Conservation (phyloP, 306 rosid species). For the Cotoneaster glaucophyllus region DNA sequence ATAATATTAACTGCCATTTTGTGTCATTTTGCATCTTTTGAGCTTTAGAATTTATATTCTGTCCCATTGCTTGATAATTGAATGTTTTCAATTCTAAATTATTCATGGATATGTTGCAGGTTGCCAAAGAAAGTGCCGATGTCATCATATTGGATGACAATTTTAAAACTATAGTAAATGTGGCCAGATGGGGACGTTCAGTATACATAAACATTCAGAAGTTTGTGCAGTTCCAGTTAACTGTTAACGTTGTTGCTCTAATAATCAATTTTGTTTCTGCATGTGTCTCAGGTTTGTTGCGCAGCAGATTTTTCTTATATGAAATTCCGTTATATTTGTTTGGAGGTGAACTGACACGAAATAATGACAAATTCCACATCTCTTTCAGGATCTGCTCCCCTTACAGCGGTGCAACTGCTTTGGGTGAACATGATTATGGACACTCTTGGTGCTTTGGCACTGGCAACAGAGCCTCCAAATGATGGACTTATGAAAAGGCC, state of each 20-base stretch:
- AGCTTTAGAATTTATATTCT: neutral
- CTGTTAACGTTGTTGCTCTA: conserved; percentile 89
- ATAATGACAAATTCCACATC: conserved; percentile 6
- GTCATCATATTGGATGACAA: conserved; percentile 88
- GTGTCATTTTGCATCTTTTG: neutral
- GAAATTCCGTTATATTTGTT: conserved; percentile 7
- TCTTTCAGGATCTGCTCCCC: conserved; percentile 88
- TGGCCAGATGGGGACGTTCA: conserved; percentile 92
- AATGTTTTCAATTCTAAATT: conserved; percentile 9
- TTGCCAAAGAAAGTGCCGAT: conserved; percentile 92
- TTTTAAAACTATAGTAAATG: conserved; percentile 75
- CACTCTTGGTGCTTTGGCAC: conserved; percentile 94
- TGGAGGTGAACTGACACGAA: neutral
- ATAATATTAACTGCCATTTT: neutral
- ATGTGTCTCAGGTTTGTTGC: conserved; percentile 75
- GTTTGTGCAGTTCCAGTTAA: conserved; percentile 94
- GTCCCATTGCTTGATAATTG: conserved; percentile 6
- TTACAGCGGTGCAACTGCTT: conserved; percentile 91
- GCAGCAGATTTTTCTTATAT: neutral
- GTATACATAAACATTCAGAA: conserved; percentile 92
- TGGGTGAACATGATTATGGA: conserved; percentile 99
- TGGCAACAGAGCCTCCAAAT: conserved; percentile 94
- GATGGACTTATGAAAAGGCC: conserved; percentile 67
- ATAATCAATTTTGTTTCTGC: conserved; percentile 81
- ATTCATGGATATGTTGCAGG: conserved; percentile 44